Percentiles rank a stretch among this genome's conserved stretches.
phyloP scores from a whole-genome alignment of 1,284 basidiomycete species.

The Ceratobasidium sp. region DNA sequence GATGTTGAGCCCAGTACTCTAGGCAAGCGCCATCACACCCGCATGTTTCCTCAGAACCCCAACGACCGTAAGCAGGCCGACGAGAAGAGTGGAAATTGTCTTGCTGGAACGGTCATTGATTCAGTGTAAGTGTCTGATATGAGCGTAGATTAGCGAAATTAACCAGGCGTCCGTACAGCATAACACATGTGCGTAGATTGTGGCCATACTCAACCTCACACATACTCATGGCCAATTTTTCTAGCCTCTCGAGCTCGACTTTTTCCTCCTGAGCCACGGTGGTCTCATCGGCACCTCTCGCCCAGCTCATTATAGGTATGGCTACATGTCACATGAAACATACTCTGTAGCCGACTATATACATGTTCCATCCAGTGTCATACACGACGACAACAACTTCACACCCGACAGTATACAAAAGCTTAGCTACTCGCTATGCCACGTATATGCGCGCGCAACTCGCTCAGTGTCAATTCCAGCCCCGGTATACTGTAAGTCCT shows the following conservation, averaged over 20 bases:
- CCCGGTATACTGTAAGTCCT: conserved; percentile 53
- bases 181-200: conserved; percentile 14
- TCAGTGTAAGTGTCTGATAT: conserved; percentile 42
- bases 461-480: conserved; percentile 82
- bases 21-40: conserved; percentile 68
- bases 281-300: conserved; percentile 53
- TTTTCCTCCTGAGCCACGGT: conserved; percentile 80
- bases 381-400: conserved; percentile 77
- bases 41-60: conserved; percentile 70
- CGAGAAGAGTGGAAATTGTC: conserved; percentile 71
- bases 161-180: background rate
- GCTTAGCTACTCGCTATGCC: conserved; percentile 69
- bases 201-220: background rate
- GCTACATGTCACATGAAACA: too few species aligned
- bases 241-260: conserved; percentile 78
- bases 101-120: conserved; percentile 81
- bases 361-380: conserved; percentile 63
- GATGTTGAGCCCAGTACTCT: background rate
- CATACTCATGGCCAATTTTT: background rate
- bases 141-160: too few species aligned
- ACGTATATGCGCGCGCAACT: conserved; percentile 80
- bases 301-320: conserved; percentile 49
- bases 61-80: conserved; percentile 64
- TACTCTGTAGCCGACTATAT: too few species aligned
- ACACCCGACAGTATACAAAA: conserved; percentile 71